Evolutionary conservation across 306 rosid species (phyloP), one percentile per base, ranked within the genome.

Genomic region (Quercus robur): DNA sequence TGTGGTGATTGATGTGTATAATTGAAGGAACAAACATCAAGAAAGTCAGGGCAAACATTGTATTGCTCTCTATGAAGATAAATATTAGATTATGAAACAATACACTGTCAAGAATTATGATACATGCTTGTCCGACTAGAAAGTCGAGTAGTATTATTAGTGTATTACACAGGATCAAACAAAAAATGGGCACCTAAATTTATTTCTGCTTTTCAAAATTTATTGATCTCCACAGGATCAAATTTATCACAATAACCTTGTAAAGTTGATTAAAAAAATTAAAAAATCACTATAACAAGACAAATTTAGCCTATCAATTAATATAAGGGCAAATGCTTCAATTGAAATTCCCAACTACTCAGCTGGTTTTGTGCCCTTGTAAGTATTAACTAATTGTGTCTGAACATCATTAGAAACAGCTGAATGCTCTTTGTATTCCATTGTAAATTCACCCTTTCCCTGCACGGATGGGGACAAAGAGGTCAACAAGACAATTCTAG

Each of bases 391-490:
- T 73, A 95, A 64, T 78, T 95, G 98, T 46, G 46, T 77, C 85
- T 95, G 99, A 77, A 95, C 99, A 41, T 95, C 99, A 62, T 88
- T 79, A 77, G 99, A 95, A 75, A 95, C 98, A 2, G 97, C 72
- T 19, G 79, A 68, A 82, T 95, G 99, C 83, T 95, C 97, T 82
- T 90, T 93, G 89, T 95, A 95, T 75, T 95, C 99, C 99, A 95
- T 95, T 12, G 99, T 95, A 88, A 95, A 95, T 77, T 95, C 99
- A 12, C 99, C 99, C 81, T 95, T 95, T 19, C 99, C 99, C 99
- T 95, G 93, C 82, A 75, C 80, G 41, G 41, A 66, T 46, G 0
- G 11, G 52, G 20, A 76, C 66, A 44, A 4, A 74, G 59, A 49
- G 14, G 78, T 5, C 21, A 41, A 52, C 14, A 57, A 54, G 17